These are phyloP conservation scores for Sclerotinia subarctica DNA, from an alignment of 2,329 filamentous ascomycete species.

Conservation along the genomic window DNA sequence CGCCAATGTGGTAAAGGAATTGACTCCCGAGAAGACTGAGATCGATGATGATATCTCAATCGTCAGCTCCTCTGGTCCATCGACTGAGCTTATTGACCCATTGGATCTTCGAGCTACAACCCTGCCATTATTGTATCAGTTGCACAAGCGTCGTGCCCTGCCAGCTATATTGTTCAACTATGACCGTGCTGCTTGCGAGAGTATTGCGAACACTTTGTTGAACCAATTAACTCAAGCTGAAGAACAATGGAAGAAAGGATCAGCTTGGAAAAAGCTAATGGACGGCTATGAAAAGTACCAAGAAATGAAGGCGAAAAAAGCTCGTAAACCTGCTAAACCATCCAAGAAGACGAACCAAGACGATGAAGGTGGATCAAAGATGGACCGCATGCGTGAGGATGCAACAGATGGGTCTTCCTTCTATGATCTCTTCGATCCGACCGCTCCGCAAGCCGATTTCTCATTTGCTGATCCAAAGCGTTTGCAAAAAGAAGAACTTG, in stretches of 20 bases:
- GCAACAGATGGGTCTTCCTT: conserved; percentile 52
- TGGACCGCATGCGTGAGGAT: conserved; percentile 55
- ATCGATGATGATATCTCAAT: conserved; percentile 12
- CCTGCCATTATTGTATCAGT: conserved; percentile 55
- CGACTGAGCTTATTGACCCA: conserved; percentile 29
- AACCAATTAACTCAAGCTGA: conserved; percentile 54
- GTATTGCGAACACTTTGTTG: conserved; percentile 51
- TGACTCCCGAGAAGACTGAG: conserved; percentile 36
- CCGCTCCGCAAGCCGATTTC: conserved; percentile 60
- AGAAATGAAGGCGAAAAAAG: conserved; percentile 45
- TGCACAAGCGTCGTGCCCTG: conserved; percentile 62
- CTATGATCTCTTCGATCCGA: conserved; percentile 66
- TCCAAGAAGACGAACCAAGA: conserved; percentile 46
- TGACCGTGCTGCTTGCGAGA: conserved; percentile 63
- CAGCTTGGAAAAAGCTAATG: conserved; percentile 60
- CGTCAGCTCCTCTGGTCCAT: conserved; percentile 25
- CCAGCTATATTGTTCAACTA: conserved; percentile 78
- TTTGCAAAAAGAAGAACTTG: conserved; percentile 56
- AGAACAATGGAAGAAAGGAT: conserved; percentile 52
- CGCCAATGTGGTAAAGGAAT: conserved; percentile 45
- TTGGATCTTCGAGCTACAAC: conserved; percentile 46
- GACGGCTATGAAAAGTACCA: conserved; percentile 57
- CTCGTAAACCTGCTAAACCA: conserved; percentile 43
- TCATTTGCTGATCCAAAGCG: conserved; percentile 64
- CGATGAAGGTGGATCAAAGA: conserved; percentile 50